phyloP scores from a whole-genome alignment of 2,329 filamentous ascomycete species.

The Aplosporella prunicola region DNA sequence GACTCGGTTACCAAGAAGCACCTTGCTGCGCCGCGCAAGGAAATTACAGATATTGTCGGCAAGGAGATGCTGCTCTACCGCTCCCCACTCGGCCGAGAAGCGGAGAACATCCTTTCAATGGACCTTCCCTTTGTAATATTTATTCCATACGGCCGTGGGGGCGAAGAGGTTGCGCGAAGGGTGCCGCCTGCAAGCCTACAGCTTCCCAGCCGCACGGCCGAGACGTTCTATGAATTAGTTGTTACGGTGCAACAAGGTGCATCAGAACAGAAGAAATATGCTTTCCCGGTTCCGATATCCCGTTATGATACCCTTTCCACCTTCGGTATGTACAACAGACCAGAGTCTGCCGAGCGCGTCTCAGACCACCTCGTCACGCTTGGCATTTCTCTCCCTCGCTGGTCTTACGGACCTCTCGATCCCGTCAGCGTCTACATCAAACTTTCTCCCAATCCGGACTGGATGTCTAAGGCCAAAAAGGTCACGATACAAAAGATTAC shows the following conservation, averaged over 20 bases:
- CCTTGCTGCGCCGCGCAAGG: constrained; percentile 78
- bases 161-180: constrained; percentile 78
- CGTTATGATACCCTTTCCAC: constrained; percentile 95
- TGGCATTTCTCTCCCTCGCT: constrained; percentile 83
- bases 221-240: constrained; percentile 94
- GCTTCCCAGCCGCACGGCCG: constrained; percentile 83
- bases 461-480: constrained; percentile 79
- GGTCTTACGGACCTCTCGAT: constrained; percentile 93
- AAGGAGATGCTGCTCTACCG: constrained; percentile 91
- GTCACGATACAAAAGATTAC: constrained; percentile 94
- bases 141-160: constrained; percentile 86
- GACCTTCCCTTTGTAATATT: constrained; percentile 95
- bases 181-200: constrained; percentile 90
- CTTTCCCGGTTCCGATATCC: constrained; percentile 81
- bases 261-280: constrained; percentile 77
- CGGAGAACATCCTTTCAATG: constrained; percentile 87
- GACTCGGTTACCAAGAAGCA: constrained; percentile 91
- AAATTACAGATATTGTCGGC: constrained; percentile 84
- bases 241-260: constrained; percentile 91
- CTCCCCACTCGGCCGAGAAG: constrained; percentile 72
- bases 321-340: constrained; percentile 98
- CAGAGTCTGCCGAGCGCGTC: constrained; percentile 75
- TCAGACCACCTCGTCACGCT: constrained; percentile 86
- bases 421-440: constrained; percentile 96
- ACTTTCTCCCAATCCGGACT: constrained; percentile 82